Evolutionary conservation across 805 yeast species (phyloP).

Genomic region (Barnettozyma siamensis): DNA sequence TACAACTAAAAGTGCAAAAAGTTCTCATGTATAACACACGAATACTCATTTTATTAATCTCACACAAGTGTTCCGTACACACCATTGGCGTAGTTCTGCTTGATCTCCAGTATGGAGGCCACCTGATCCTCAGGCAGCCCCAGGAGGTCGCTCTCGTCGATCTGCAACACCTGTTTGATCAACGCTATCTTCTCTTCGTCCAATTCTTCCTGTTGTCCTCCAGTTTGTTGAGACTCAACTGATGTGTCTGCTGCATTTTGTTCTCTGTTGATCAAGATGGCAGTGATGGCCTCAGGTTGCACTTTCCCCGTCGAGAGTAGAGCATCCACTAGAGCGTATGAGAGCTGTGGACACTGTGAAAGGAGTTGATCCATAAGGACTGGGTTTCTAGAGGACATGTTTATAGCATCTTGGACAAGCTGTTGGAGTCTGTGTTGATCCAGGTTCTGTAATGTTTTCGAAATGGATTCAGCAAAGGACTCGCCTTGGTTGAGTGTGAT

Average conservation of each 20-base stretch:
- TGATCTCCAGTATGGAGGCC: slow-evolving; percentile 21
- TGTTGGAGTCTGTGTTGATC: slow-evolving; percentile 42
- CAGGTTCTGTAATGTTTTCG: slow-evolving; percentile 39
- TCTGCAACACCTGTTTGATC: slow-evolving; percentile 45
- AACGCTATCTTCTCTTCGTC: slow-evolving; percentile 38
- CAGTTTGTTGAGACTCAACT: not conserved
- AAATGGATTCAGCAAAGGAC: slow-evolving; percentile 35
- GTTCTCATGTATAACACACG: not conserved
- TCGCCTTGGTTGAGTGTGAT: slow-evolving; percentile 30
- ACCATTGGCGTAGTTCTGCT: slow-evolving; percentile 25
- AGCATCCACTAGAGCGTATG: slow-evolving; percentile 77
- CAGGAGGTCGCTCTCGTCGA: slow-evolving; percentile 46
- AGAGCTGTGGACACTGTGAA: slow-evolving; percentile 70
- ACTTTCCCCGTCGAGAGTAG: slow-evolving; percentile 32
- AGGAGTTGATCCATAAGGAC: slow-evolving; percentile 54
- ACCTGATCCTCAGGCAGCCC: slow-evolving; percentile 48
- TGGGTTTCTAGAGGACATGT: slow-evolving; percentile 52
- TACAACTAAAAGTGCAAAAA: too few relatives aligned
- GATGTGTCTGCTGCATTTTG: not conserved
- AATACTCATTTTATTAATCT: not conserved
- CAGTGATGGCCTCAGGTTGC: slow-evolving; percentile 21
- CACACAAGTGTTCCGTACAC: slow-evolving; percentile 20
- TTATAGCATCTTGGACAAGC: slow-evolving; percentile 51
- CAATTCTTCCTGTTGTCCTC: slow-evolving; percentile 9
- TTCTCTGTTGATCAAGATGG: slow-evolving; percentile 31